These are phyloP conservation scores for Poterioochromonas sp. DNA, from an alignment of 352 stramenopile species.

Conservation along the genomic window DNA sequence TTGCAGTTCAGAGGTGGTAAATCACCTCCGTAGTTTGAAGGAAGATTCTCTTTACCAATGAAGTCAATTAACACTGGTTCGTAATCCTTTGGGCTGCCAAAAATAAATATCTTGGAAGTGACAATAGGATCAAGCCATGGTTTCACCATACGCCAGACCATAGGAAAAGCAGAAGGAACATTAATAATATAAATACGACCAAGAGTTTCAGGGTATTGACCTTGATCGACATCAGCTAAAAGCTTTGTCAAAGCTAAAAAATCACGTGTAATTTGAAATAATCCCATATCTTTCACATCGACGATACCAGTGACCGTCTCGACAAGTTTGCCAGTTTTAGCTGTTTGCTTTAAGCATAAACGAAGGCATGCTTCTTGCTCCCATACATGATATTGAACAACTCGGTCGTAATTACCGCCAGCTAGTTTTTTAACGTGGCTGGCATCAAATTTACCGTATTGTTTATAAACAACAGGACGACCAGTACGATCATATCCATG, in stretches of 20 bases:
- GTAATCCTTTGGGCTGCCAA: not conserved
- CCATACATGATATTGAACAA: slow-evolving; percentile 16
- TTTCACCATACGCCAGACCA: slow-evolving; percentile 1
- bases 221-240: not conserved
- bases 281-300: slow-evolving; percentile 8
- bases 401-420: not conserved
- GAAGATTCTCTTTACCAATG: slow-evolving; percentile 18
- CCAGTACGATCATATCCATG: not conserved
- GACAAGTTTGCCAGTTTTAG: not conserved
- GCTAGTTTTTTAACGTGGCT: not conserved
- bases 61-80: not conserved
- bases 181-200: slow-evolving; percentile 26
- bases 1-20: not conserved
- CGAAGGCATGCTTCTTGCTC: not conserved
- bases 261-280: not conserved
- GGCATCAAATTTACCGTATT: slow-evolving; percentile 27
- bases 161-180: not conserved
- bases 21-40: not conserved
- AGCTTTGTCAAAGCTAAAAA: slow-evolving; percentile 6
- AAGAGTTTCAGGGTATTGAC: slow-evolving; percentile 18
- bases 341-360: not conserved
- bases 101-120: not conserved
- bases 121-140: not conserved
- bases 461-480: not conserved
- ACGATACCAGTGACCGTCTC: not conserved